phyloP scores from a whole-genome alignment of 164 flowering plant species.

The Liquidambar formosana region DNA sequence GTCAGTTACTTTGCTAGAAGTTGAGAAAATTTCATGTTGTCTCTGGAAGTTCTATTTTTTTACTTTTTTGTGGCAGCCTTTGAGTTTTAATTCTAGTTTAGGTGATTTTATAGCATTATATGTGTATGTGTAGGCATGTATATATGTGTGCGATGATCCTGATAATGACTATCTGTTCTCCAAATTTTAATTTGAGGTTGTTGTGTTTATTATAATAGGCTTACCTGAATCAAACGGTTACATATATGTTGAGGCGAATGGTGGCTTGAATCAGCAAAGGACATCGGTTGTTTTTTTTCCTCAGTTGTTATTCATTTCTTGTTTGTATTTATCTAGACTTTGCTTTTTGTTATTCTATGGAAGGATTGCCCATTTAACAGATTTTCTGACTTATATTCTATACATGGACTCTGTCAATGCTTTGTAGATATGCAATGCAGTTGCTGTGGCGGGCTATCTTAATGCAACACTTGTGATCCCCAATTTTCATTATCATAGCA shows the following conservation, averaged over 20 bases:
- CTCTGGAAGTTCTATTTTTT: no score
- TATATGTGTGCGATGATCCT: background rate
- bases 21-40: background rate
- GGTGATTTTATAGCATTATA: background rate
- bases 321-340: slow-evolving; percentile 1
- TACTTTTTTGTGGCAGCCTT: no score
- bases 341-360: background rate
- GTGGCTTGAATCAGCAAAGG: slow-evolving; percentile 97
- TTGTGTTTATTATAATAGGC: slow-evolving; percentile 37
- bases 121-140: background rate
- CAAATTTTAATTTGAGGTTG: background rate
- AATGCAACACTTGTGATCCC: slow-evolving; percentile 97
- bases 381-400: slow-evolving; percentile 14
- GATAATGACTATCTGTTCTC: background rate
- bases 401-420: slow-evolving; percentile 18
- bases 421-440: slow-evolving; percentile 96
- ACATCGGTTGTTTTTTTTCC: slow-evolving; percentile 65
- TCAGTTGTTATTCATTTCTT: background rate
- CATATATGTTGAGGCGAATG: slow-evolving; percentile 93
- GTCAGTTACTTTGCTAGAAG: background rate
- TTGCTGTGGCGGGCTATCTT: slow-evolving; percentile 93
- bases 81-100: background rate
- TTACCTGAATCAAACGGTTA: slow-evolving; percentile 95
- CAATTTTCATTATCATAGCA: slow-evolving; percentile 88
- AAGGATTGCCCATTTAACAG: background rate